Evolutionary conservation across 2,329 filamentous ascomycete genomes (phyloP).

Genomic region (Thermomyces lanuginosus): DNA sequence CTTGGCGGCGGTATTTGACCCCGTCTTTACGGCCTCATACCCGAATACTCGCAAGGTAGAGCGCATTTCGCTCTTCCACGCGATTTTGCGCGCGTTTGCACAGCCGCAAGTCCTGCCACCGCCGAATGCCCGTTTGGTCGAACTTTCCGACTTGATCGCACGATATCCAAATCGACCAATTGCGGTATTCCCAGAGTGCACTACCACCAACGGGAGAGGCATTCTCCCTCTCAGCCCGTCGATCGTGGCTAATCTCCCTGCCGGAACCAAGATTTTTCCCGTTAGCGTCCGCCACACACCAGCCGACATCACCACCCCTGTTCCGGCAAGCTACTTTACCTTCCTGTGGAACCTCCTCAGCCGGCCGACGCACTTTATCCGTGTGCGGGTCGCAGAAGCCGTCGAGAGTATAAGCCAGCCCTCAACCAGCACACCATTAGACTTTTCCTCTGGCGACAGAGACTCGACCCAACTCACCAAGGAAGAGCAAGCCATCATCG

Average conservation of each 20-base stretch:
- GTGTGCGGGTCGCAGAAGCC: slow-evolving; percentile 73
- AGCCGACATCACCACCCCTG: slow-evolving; percentile 74
- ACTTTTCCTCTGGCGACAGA: slow-evolving; percentile 10
- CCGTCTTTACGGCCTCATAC: slow-evolving; percentile 78
- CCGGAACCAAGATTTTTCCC: slow-evolving; percentile 66
- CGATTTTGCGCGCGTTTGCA: slow-evolving; percentile 56
- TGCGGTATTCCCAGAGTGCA: slow-evolving; percentile 84
- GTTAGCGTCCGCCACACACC: slow-evolving; percentile 81
- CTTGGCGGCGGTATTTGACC: slow-evolving; percentile 88
- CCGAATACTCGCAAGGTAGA: slow-evolving; percentile 57
- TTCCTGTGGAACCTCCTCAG: slow-evolving; percentile 82
- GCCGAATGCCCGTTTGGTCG: slow-evolving; percentile 36
- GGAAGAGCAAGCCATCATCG: slow-evolving; percentile 55
- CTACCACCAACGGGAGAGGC: slow-evolving; percentile 81
- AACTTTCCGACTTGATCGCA: slow-evolving; percentile 46
- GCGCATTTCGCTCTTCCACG: slow-evolving; percentile 58
- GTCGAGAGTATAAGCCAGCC: slow-evolving; percentile 25
- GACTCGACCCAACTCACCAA: slow-evolving; percentile 18
- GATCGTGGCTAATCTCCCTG: slow-evolving; percentile 47
- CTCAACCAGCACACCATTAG: slow-evolving; percentile 17
- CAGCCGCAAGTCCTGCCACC: slow-evolving; percentile 37
- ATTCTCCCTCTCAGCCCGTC: slow-evolving; percentile 71
- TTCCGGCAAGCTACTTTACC: slow-evolving; percentile 53
- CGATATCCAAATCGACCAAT: slow-evolving; percentile 59
- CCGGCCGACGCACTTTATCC: slow-evolving; percentile 72